Evolutionary conservation across 139 green algal species (phyloP).

Genomic region (Chloropicon primus): DNA sequence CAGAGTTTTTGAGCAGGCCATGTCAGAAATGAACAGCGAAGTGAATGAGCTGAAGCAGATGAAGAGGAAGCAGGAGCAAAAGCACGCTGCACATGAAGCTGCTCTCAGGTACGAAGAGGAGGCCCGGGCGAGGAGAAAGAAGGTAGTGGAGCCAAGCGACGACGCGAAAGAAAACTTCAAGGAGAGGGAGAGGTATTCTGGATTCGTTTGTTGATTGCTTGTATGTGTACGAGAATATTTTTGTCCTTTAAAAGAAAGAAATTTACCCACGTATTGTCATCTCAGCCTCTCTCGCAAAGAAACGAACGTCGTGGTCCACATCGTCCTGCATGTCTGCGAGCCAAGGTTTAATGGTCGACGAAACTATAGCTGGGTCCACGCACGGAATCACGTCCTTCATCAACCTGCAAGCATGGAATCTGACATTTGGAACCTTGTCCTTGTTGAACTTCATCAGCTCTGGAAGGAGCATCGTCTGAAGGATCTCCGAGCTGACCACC

Average conservation of each 20-base stretch:
- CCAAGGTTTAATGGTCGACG: slow-evolving; percentile 61
- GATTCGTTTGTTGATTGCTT: background rate
- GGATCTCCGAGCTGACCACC: slow-evolving; percentile 61
- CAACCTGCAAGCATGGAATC: slow-evolving; percentile 87
- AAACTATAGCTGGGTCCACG: slow-evolving; percentile 46
- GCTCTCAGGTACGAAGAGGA: background rate
- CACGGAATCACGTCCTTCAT: slow-evolving; percentile 62
- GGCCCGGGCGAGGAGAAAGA: background rate
- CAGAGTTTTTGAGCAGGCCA: background rate
- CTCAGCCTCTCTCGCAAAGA: slow-evolving; percentile 49
- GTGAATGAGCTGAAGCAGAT: background rate
- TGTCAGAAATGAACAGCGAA: slow-evolving; percentile 6
- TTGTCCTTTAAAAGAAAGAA: too few relatives aligned
- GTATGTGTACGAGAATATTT: background rate
- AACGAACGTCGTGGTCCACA: slow-evolving; percentile 80
- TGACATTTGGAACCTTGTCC: slow-evolving; percentile 77
- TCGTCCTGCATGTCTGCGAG: slow-evolving; percentile 74
- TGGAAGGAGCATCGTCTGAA: slow-evolving; percentile 71
- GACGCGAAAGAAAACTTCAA: background rate
- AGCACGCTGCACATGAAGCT: background rate
- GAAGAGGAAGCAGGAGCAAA: slow-evolving; percentile 7
- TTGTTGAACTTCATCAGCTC: slow-evolving; percentile 62
- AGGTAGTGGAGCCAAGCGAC: background rate
- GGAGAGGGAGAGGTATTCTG: slow-evolving; percentile 4
- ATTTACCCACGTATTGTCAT: too few relatives aligned